Percentiles rank a stretch among this genome's conserved stretches.
phyloP scores from a whole-genome alignment of 78 protist genomes.

The Polysphondylium violaceum region DNA sequence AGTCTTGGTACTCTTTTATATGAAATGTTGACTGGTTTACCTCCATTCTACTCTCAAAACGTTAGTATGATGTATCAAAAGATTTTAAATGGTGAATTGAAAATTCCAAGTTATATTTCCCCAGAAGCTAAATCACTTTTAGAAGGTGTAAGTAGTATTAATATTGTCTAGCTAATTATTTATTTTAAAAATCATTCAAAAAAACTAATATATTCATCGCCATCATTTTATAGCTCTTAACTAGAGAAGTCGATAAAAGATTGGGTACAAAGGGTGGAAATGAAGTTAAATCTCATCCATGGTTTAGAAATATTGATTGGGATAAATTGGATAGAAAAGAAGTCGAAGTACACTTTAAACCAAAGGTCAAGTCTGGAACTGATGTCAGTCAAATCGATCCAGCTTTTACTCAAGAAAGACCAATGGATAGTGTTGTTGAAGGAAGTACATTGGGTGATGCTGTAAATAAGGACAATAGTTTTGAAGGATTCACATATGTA shows the following conservation, averaged over 20 bases:
- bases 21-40: constrained; percentile 95
- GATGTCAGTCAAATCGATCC: constrained; percentile 82
- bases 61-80: constrained; percentile 84
- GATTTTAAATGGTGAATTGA: constrained; percentile 84
- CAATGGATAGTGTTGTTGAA: constrained; percentile 67
- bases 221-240: constrained; percentile 41
- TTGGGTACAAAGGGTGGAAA: constrained; percentile 75
- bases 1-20: constrained; percentile 90
- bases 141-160: constrained; percentile 53
- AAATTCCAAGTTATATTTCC: constrained; percentile 79
- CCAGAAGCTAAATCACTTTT: constrained; percentile 73
- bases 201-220: not conserved
- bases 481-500: constrained; percentile 82
- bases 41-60: constrained; percentile 85
- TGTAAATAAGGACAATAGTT: constrained; percentile 59
- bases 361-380: constrained; percentile 80
- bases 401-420: constrained; percentile 82
- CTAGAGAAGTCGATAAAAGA: constrained; percentile 81
- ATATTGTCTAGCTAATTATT: not conserved
- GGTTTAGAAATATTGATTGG: constrained; percentile 86
- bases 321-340: constrained; percentile 74
- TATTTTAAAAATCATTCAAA: not conserved
- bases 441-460: constrained; percentile 49
- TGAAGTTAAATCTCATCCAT: constrained; percentile 83
- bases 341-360: constrained; percentile 85